Base-by-base conservation (phyloP, 441 rosid genomes). In the Populus hybrid region DNA sequence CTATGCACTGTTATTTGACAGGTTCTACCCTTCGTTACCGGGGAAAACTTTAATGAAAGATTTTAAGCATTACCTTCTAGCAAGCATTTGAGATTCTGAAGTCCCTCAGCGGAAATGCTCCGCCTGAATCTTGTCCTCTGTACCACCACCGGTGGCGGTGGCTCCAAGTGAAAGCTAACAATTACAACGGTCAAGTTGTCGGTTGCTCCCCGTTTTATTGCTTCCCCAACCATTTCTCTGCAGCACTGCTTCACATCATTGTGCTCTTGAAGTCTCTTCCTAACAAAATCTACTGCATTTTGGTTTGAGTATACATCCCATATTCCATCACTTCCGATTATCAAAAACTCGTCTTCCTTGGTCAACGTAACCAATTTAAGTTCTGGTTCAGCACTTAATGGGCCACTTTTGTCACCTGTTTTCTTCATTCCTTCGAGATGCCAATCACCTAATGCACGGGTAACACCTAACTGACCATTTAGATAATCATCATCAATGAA, bases 361-460 rank as follows among this genome's bases (percentile, higher is more conserved):
- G 83, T 85, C 70, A 92, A 74, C 14, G 88, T 88, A 33, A 83
- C 76, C 73, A 82, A 68, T 79, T 87, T 90, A 9, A 90, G 87
- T 80, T 92, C 96, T 18, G 96, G 96, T 79, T 90, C 91, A 0
- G 92, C 92, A 76, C 83, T 92, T 82, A 92, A 74, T 65, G 90
- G 96, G 1, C 96, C 92, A 20, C 78, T 75, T 1, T 16, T 79
- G 72, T 74, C 83, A 0, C 82, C 89, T 67, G 64, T 73, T 72
- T 82, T 78, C 84, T 92, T 92, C 94, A 88, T 83, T 42, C 91
- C 94, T 81, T 88, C 84, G 0, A 92, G 88, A 78, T 89, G 89
- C 96, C 94, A 90, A 76, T 89, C 84, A 2, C 96, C 96, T 79
- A 92, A 74, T 64, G 96, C 96, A 7, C 94, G 90, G 0, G 89